Evolutionary conservation across 2,329 filamentous ascomycete species (phyloP).

Genomic region (Fusarium acutatum): DNA sequence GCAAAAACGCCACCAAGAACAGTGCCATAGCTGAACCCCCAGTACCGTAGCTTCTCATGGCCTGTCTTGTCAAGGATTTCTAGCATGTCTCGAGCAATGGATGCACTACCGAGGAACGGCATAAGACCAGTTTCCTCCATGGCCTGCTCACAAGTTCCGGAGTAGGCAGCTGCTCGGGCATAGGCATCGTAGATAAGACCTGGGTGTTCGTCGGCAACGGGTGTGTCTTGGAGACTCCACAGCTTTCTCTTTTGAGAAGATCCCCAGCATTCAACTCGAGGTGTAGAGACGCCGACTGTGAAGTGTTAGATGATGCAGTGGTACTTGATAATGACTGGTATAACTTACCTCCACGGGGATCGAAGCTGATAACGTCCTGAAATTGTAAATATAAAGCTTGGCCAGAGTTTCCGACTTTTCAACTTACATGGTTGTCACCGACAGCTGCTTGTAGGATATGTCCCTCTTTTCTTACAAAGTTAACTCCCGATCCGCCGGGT

Average conservation of each 20-base stretch:
- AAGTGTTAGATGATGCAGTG: background rate
- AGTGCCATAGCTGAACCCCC: slow-evolving; percentile 65
- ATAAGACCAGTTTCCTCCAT: slow-evolving; percentile 50
- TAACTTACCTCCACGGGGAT: slow-evolving; percentile 56
- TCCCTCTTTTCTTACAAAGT: slow-evolving; percentile 45
- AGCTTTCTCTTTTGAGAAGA: slow-evolving; percentile 51
- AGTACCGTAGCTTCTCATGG: slow-evolving; percentile 56
- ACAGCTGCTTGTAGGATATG: slow-evolving; percentile 53
- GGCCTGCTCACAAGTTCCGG: slow-evolving; percentile 53
- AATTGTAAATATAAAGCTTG: background rate
- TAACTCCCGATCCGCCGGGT: slow-evolving; percentile 58
- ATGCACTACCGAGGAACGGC: slow-evolving; percentile 54
- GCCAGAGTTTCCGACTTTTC: background rate
- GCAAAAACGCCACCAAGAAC: slow-evolving; percentile 62
- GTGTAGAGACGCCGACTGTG: slow-evolving; percentile 57
- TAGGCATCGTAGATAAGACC: slow-evolving; percentile 57
- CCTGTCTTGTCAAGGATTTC: slow-evolving; percentile 55
- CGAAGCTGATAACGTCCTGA: slow-evolving; percentile 60
- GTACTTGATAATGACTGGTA: background rate
- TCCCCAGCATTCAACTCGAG: slow-evolving; percentile 61
- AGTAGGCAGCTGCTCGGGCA: slow-evolving; percentile 53
- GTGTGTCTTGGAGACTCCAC: slow-evolving; percentile 56
- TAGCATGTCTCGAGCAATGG: slow-evolving; percentile 58
- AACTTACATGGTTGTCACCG: slow-evolving; percentile 55
- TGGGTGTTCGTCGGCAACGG: slow-evolving; percentile 56